phyloP scores from a whole-genome alignment of 2,329 filamentous ascomycete genomes.

The Colletotrichum cereale region DNA sequence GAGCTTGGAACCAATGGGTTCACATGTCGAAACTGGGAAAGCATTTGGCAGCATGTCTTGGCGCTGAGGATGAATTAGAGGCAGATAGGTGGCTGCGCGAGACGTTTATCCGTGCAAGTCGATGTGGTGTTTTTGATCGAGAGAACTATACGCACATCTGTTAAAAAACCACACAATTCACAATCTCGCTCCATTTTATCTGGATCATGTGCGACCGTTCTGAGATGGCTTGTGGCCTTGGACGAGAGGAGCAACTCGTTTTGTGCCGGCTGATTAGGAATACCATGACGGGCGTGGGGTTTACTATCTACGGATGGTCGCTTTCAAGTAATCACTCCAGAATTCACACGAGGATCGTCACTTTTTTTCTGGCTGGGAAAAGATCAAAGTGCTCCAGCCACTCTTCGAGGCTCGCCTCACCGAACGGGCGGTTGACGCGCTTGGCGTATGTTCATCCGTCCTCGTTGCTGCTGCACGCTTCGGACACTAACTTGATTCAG shows the following conservation, averaged over 20 bases:
- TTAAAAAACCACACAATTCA: not conserved
- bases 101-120: not conserved
- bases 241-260: not conserved
- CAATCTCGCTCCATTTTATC: too few relatives aligned
- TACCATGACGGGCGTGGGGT: not conserved
- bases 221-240: not conserved
- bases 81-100: not conserved
- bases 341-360: not conserved
- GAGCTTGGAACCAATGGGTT: not conserved
- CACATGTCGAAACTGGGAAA: too few relatives aligned
- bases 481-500: not conserved
- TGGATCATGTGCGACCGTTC: not conserved
- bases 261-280: not conserved
- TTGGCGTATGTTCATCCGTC: not conserved
- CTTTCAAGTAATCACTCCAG: not conserved
- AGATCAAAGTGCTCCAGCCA: fast-evolving
- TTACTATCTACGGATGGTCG: not conserved
- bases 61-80: not conserved
- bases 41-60: not conserved
- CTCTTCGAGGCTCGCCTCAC: too few relatives aligned
- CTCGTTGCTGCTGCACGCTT: not conserved
- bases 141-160: not conserved
- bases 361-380: fast-evolving
- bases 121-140: not conserved
- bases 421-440: too few relatives aligned